phyloP scores from a whole-genome alignment of 2,329 filamentous ascomycete genomes.

The Aspergillus pseudoterreus region DNA sequence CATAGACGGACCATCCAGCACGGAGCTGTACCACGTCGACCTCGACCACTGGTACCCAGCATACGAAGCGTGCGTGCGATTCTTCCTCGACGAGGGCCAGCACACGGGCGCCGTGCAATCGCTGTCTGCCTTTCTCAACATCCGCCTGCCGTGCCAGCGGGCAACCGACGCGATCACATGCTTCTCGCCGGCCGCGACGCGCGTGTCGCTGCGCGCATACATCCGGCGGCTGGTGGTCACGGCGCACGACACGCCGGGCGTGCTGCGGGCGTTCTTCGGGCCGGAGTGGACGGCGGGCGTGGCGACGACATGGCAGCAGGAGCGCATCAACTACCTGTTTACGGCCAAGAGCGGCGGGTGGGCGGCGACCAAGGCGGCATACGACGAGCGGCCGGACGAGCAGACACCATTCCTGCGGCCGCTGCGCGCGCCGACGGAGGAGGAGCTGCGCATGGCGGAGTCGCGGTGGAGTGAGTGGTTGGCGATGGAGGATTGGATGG shows the following conservation, averaged over 20 bases:
- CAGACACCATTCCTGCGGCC: slow-evolving; percentile 81
- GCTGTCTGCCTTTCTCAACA: slow-evolving; percentile 86
- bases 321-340: slow-evolving; percentile 90
- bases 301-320: slow-evolving; percentile 76
- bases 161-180: slow-evolving; percentile 31
- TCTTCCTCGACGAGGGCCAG: slow-evolving; percentile 87
- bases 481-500: slow-evolving; percentile 97
- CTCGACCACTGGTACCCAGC: slow-evolving; percentile 89
- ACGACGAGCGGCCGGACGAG: slow-evolving; percentile 81
- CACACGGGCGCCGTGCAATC: slow-evolving; percentile 76
- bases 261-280: slow-evolving; percentile 89
- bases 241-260: slow-evolving; percentile 77
- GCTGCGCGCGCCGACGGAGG: slow-evolving; percentile 67
- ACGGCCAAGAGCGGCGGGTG: slow-evolving; percentile 88
- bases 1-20: slow-evolving; percentile 7
- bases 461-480: slow-evolving; percentile 89
- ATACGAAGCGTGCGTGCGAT: slow-evolving; percentile 79
- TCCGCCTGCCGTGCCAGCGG: slow-evolving; percentile 80
- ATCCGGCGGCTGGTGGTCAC: slow-evolving; percentile 91
- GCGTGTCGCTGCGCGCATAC: slow-evolving; percentile 75
- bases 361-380: slow-evolving; percentile 82
- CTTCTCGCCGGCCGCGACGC: slow-evolving; percentile 32
- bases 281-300: slow-evolving; percentile 79
- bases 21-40: slow-evolving; percentile 45
- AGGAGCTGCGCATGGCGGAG: slow-evolving; percentile 79